Evolutionary conservation across 2,329 filamentous ascomycete genomes (phyloP), one percentile per base, ranked within the genome.

Genomic region (Cucurbitaria berberidis): DNA sequence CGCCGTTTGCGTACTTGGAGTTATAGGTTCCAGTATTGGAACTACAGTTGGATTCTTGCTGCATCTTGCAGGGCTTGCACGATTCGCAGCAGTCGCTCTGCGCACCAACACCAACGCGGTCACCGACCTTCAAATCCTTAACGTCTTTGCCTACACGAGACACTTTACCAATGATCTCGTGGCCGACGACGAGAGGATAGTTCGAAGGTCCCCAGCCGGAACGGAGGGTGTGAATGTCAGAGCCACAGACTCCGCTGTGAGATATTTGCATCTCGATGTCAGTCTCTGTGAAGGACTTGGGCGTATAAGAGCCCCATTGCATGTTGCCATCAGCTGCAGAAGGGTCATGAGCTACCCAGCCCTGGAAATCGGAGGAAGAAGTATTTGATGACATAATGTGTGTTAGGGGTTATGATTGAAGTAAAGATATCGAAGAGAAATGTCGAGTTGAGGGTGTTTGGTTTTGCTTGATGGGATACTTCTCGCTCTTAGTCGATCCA

Each of bases 201-300:
- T 82, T 45, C 40, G 71, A 78, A 29, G 77, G 71, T n/a, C 74
- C 76, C 77, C 77, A 80, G n/a, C 78, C 78, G 21, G 64, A 68
- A 45, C 68, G 64, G 6, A 76, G 66, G 1, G 67, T 70, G 65
- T 74, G 70, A 29, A 74, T 58, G 46, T 75, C 72, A 21, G 57
- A 64, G 19, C 69, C 72, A 58, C 73, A 75, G 51, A 75, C 65
- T 55, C 73, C 72, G 53, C 72, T 73, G 55, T 63, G 87, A 60
- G 64, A 60, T 52, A 75, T 74, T 8, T 68, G 52, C 56, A 75
- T 70, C 48, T 72, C 68, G 58, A 70, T 62, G 32, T 96, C 91
- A 74, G 90, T 85, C 72, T 92, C 89, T 61, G 87, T 89, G 43
- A 68, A 70, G 3, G 71, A 64, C 69, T 79, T 78, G 35, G 75